phyloP scores from a whole-genome alignment of 2,329 filamentous ascomycete species.

The Calonectria henricotiae region DNA sequence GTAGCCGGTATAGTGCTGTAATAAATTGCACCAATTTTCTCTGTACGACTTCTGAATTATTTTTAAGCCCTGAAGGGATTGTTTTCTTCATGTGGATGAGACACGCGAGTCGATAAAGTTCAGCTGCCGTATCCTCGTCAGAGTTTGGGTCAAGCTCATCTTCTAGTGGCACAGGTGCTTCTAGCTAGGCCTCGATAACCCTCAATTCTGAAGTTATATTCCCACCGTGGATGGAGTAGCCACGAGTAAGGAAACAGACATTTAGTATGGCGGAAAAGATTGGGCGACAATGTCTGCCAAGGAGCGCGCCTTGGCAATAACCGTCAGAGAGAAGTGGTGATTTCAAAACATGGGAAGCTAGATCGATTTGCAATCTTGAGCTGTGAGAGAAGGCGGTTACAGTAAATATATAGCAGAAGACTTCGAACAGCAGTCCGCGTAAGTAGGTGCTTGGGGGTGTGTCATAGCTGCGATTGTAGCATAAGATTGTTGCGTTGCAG shows the following conservation, averaged over 20 bases:
- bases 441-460: not conserved
- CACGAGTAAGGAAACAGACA: not conserved
- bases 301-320: not conserved
- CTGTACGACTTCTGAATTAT: not conserved
- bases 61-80: not conserved
- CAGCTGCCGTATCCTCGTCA: not conserved
- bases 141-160: not conserved
- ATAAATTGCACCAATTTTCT: not conserved
- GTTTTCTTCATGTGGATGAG: slow-evolving; percentile 2
- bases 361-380: not conserved
- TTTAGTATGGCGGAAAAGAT: not conserved
- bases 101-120: slow-evolving; percentile 7
- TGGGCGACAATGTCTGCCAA: not conserved
- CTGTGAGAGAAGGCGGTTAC: not conserved
- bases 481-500: slow-evolving; percentile 9
- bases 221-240: not conserved
- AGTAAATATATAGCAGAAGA: slow-evolving; percentile 5
- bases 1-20: not conserved
- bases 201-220: not conserved
- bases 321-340: not conserved
- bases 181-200: not conserved
- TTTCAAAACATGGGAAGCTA: not conserved
- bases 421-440: not conserved
- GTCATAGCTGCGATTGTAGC: not conserved
- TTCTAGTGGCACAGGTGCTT: not conserved